Evolutionary conservation across 2,329 filamentous ascomycete genomes (phyloP), one percentile per base, ranked within the genome.

Genomic region (Helminthosporium solani): DNA sequence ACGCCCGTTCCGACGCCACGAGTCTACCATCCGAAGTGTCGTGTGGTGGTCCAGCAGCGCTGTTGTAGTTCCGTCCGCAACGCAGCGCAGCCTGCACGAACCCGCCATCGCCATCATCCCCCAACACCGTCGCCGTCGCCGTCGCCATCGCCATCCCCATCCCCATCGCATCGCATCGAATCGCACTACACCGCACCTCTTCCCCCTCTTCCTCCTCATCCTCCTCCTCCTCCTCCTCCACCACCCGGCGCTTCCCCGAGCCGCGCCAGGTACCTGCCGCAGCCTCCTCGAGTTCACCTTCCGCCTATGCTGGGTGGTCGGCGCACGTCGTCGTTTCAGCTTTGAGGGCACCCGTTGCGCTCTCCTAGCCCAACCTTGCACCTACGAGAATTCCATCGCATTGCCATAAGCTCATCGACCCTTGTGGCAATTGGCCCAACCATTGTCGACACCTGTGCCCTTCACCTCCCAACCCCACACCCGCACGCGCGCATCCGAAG

Each of bases 311-410:
- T n/a, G n/a, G n/a, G n/a, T n/a, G n/a, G n/a, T n/a, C n/a, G n/a
- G n/a, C n/a, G n/a, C n/a, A 52, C 54, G 52, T 65, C 58, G 62
- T 42, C 55, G 66, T 67, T 67, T 67, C 64, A 67, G 57, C 50
- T 58, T 55, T 44, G 50, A 57, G 51, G 35, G 35, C 38, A 52
- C 42, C 52, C 52, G 54, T 50, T 50, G 50, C 53, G 50, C 47
- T 43, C 50, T 42, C 50, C 43, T 42, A 44, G 44, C 36, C 42
- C 52, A 42, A 37, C 46, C 48, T 33, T 43, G 48, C 46, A 53
- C 53, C 56, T 51, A 59, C 60, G 53, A 52, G 51, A 42, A 47
- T 33, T 33, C 33, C 47, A 23, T 42, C 44, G 45, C 38, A 40
- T 46, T 39, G 46, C 45, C 36, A 34, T 40, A 35, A 42, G n/a